phyloP scores from a whole-genome alignment of 768 basidiomycete species.

The Termitomyces sp. region DNA sequence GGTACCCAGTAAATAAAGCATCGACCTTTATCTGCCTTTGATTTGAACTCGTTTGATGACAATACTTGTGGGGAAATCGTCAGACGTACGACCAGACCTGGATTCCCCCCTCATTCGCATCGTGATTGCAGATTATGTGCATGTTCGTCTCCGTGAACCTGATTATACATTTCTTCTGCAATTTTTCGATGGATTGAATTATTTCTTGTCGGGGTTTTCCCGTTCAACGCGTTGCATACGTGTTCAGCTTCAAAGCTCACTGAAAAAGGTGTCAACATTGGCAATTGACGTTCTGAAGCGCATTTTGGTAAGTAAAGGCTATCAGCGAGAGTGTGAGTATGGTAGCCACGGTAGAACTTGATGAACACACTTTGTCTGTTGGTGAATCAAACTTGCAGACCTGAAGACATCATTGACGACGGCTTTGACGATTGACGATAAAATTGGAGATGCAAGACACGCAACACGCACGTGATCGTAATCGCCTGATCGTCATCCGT shows the following conservation, averaged over 20 bases:
- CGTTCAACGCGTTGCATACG: not conserved
- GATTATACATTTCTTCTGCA: conserved; percentile 82
- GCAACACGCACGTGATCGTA: not conserved
- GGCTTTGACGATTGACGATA: too few relatives aligned
- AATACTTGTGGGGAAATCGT: not conserved
- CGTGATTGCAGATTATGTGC: conserved; percentile 80
- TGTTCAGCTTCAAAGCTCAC: conserved; percentile 26
- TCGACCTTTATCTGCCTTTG: conserved; percentile 60
- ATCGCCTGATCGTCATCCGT: too few relatives aligned
- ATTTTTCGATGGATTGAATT: conserved; percentile 77
- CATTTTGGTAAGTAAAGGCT: conserved; percentile 30
- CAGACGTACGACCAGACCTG: conserved; percentile 70
- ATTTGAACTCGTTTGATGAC: not conserved
- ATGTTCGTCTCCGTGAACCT: conserved; percentile 72
- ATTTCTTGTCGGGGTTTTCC: conserved; percentile 45
- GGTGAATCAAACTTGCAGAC: not conserved
- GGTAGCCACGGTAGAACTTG: not conserved
- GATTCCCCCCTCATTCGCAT: conserved; percentile 77
- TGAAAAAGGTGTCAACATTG: conserved; percentile 53
- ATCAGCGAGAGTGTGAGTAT: not conserved
- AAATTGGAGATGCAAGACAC: too few relatives aligned
- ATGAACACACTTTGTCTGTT: not conserved
- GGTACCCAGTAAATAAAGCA: conserved; percentile 70
- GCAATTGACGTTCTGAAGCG: conserved; percentile 60
- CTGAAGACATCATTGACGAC: too few relatives aligned